Base-by-base conservation (phyloP, 805 yeast genomes). In the Zygoascus ofunaensis region DNA sequence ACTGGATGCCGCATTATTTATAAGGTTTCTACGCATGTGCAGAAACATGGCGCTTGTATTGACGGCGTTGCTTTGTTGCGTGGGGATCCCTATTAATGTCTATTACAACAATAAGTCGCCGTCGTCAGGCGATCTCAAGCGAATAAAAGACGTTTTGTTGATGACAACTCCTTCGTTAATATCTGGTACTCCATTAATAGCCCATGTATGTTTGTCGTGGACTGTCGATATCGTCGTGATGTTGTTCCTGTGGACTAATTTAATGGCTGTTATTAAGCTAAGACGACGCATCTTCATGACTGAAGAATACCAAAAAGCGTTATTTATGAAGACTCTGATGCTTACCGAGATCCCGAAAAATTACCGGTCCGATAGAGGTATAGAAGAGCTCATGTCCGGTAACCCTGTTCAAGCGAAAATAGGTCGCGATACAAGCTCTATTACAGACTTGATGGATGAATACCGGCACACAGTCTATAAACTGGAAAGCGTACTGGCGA, bases 81-180 rank as follows among this genome's bases (percentile, higher is more conserved):
- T 61, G 1, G 64, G 61, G 5, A 59, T 65, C 3, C 70, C 70
- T 8, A 49, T 66, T 44, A 65, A 65, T 41, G 60, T 65, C 33
- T 47, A 49, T 14, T 62, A 49, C 52, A 63, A 66, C 36, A 43
- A 58, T 42, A 43, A 49, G 22, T 48, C 53, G 15, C 21, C 49
- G 12, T 50, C 54, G n/a, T 49, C 54, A 12, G 48, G 51, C 2
- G 46, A 50, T 17, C 51, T 60, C 15, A 45, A 57, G 14, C 48
- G 50, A 18, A 41, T 55, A 5, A 65, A 64, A 38, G 62, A 65
- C 4, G 39, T 34, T 3, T 58, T 65, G 40, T 43, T 62, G 15
- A 50, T 63, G 10, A 56, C 63, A 57, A 66, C 69, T 3, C 69
- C 70, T 1, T 51, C 63, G 1, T 49, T 61, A 30, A 47, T 65